Base-by-base conservation (phyloP, 441 rosid species). In the Monsonia emarginata region DNA sequence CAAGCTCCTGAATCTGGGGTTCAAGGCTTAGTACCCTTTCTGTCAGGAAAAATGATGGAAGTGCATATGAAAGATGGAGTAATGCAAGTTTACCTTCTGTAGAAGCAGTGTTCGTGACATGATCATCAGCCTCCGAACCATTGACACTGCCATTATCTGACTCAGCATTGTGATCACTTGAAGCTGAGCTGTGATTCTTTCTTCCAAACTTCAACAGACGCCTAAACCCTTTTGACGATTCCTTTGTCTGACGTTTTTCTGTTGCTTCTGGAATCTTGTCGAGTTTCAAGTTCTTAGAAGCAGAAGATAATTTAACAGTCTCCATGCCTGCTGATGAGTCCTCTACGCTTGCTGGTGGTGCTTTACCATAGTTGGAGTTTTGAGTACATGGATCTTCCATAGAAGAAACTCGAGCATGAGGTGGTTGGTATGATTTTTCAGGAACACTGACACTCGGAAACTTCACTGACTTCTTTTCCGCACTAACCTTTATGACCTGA, bases 401-500 rank as follows among this genome's bases (percentile, higher is more conserved):
- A 67, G 94, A 94, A 78, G 97, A 89, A 75, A 83, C 79, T 11
- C 89, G 84, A 74, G 92, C 96, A 79, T 76, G 76, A n/a, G 97
- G 94, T 48, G 97, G 85, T 71, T 81, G 82, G 81, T 85, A 85
- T 69, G 87, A 78, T 78, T 83, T 89, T 73, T 81, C 88, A 71
- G 74, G 65, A 73, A 44, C 63, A 67, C 54, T 48, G 13, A 68
- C 71, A 64, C 68, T 79, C 46, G 84, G 71, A 70, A 69, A 42
- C 50, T 81, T 81, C 63, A 78, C 75, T 26, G 78, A 69, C 72
- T 81, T 86, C 63, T 79, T 83, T 66, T 69, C 80, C 7, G 64
- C 61, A 69, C 75, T 72, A 71, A 40, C 86, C 63, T 77, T 69
- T 67, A 77, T 75, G 38, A 80, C 81, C 97, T 94, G 86, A 75